These are phyloP conservation scores for Monosporascus sp. DNA, from an alignment of 2,329 filamentous ascomycete genomes.

Conservation along the genomic window DNA sequence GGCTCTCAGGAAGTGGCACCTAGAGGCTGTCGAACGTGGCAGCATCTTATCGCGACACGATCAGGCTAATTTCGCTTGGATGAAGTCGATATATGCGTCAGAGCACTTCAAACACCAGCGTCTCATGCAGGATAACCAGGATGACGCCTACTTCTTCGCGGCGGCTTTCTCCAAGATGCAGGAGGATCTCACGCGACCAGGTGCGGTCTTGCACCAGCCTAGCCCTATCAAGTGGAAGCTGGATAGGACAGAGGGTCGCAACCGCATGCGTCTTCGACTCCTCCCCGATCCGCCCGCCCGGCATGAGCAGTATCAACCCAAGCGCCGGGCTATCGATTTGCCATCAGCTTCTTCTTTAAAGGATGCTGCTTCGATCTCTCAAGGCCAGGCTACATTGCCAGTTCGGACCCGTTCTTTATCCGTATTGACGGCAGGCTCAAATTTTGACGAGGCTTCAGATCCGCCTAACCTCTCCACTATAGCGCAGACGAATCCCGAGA, in stretches of 20 bases:
- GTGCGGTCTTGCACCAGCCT: constrained; percentile 69
- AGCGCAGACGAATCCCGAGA: constrained; percentile 20
- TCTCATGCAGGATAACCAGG: constrained; percentile 85
- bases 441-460: constrained; percentile 14
- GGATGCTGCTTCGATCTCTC: constrained; percentile 16
- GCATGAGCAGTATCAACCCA: constrained; percentile 76
- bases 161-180: constrained; percentile 75
- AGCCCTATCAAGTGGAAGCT: constrained; percentile 76
- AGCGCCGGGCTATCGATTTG: constrained; percentile 56
- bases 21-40: constrained; percentile 62
- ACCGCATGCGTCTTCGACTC: constrained; percentile 86
- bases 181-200: constrained; percentile 70
- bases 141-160: constrained; percentile 74
- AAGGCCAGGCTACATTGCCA: constrained; percentile 8
- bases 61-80: constrained; percentile 82
- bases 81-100: constrained; percentile 89
- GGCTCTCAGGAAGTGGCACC: constrained; percentile 73
- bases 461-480: constrained; percentile 13
- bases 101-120: constrained; percentile 91
- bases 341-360: constrained; percentile 30
- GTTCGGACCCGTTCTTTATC: constrained; percentile 13
- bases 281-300: constrained; percentile 69
- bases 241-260: constrained; percentile 90
- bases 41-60: constrained; percentile 77
- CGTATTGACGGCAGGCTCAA: constrained; percentile 13